phyloP scores from a whole-genome alignment of 306 rosid genomes.

The Mimosa pudica region DNA sequence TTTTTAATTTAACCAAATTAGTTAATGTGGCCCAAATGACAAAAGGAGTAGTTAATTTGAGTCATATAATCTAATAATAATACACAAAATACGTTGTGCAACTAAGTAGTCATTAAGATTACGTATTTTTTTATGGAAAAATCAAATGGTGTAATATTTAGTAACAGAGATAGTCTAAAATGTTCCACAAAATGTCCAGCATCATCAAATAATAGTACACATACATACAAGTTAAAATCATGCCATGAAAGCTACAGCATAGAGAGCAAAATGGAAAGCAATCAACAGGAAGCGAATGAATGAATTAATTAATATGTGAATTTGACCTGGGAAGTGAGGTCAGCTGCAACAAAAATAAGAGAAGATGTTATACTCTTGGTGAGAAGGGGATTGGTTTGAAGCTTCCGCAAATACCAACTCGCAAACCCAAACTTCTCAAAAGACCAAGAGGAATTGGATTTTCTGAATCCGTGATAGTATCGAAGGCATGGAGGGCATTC shows the following conservation, averaged over 20 bases:
- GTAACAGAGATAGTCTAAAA: too few species aligned
- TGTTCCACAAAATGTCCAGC: not conserved
- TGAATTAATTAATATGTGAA: not conserved
- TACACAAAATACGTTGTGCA: too few species aligned
- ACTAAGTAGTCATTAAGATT: too few species aligned
- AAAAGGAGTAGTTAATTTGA: too few species aligned
- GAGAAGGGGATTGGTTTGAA: constrained; percentile 48
- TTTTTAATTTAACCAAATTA: too few species aligned
- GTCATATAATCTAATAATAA: too few species aligned
- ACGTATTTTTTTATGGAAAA: too few species aligned
- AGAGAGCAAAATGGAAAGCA: not conserved
- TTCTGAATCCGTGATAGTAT: constrained; percentile 25
- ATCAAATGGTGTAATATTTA: too few species aligned
- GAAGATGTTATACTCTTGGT: constrained; percentile 65
- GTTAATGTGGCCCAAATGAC: too few species aligned
- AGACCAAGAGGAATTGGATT: constrained; percentile 29
- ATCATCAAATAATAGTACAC: not conserved
- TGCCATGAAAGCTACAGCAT: not conserved
- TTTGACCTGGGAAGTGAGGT: constrained; percentile 68
- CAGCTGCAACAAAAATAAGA: constrained; percentile 61
- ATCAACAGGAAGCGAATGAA: not conserved
- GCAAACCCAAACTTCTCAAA: constrained; percentile 48
- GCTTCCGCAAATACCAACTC: constrained; percentile 58
- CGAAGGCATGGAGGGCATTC: constrained; percentile 46
- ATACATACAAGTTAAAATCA: not conserved